phyloP scores from a whole-genome alignment of 768 basidiomycete species.

The Gloeostereum incarnatum region DNA sequence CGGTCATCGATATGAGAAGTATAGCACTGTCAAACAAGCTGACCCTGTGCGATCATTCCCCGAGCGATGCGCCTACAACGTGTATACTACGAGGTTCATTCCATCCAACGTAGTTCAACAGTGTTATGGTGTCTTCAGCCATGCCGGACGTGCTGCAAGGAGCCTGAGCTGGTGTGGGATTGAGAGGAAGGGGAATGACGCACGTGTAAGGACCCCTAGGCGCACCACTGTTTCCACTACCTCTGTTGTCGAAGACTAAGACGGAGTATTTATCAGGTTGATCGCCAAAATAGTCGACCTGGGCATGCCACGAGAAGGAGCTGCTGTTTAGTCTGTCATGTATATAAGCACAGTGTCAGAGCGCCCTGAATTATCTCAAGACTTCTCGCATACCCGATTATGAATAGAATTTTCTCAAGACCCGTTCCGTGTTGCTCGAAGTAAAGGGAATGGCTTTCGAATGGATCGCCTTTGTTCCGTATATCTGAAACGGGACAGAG shows the following conservation, averaged over 20 bases:
- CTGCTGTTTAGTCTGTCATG: conserved; percentile 47
- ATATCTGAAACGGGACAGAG: conserved; percentile 64
- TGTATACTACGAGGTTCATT: conserved; percentile 51
- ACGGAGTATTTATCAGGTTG: conserved; percentile 42
- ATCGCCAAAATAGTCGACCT: conserved; percentile 53
- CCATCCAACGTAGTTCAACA: conserved; percentile 70
- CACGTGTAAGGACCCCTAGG: conserved; percentile 76
- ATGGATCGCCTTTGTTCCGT: conserved; percentile 30
- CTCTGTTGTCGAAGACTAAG: conserved; percentile 80
- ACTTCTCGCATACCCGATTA: conserved; percentile 64
- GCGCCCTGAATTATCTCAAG: background rate
- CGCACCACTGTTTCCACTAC: conserved; percentile 66
- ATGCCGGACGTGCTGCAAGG: conserved; percentile 57
- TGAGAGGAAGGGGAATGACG: conserved; percentile 14
- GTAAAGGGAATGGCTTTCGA: conserved; percentile 69
- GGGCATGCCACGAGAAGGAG: conserved; percentile 53
- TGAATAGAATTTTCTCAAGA: conserved; percentile 56
- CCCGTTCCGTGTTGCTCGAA: conserved; percentile 71
- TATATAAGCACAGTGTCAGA: conserved; percentile 4
- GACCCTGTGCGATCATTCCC: conserved; percentile 85
- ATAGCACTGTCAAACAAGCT: background rate
- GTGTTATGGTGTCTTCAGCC: conserved; percentile 63
- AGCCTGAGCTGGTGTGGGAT: conserved; percentile 1
- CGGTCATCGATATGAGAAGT: conserved; percentile 4
- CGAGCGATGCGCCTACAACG: conserved; percentile 67